Evolutionary conservation across 139 green algal species (phyloP).

Genomic region (Nannochloris sp.): DNA sequence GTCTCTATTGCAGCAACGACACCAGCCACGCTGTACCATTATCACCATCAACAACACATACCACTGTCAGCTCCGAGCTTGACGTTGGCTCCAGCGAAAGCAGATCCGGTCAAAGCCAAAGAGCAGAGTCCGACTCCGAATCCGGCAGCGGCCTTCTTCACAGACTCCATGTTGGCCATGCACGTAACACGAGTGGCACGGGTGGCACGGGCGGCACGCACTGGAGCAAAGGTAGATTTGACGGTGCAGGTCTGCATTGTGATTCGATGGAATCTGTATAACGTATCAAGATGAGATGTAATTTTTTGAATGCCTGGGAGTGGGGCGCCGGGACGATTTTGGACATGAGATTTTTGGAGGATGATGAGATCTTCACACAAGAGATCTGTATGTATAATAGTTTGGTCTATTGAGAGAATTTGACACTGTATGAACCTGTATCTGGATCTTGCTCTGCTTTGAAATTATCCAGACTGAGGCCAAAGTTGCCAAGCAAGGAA

Average conservation of each 20-base stretch:
- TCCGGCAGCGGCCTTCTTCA: slow-evolving; percentile 13
- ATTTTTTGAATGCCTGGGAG: no score
- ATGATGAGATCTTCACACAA: no score
- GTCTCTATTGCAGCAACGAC: no score
- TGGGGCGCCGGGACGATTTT: no score
- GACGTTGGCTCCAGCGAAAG: slow-evolving; percentile 48
- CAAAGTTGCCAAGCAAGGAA: slow-evolving; percentile 91
- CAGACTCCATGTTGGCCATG: not conserved
- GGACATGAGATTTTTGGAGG: no score
- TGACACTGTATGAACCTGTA: slow-evolving; percentile 85
- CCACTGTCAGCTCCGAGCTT: slow-evolving; percentile 56
- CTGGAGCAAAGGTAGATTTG: not conserved
- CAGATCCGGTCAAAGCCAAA: slow-evolving; percentile 59
- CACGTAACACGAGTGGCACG: not conserved
- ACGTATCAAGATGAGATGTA: no score
- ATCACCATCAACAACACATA: slow-evolving; percentile 1
- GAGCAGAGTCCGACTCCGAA: slow-evolving; percentile 55
- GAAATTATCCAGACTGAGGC: slow-evolving; percentile 94
- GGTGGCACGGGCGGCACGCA: slow-evolving; percentile 2
- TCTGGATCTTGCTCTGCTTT: slow-evolving; percentile 87
- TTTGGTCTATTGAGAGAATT: slow-evolving; percentile 60
- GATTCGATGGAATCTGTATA: not conserved
- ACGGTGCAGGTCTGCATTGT: slow-evolving; percentile 2
- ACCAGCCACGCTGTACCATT: no score
- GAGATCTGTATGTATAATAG: not conserved